A percentile compares a stretch with the other conserved stretches of the same genome.
These are phyloP conservation scores for Cyclotella sp. DNA, from an alignment of 108 stramenopile species.

Conservation along the genomic window DNA sequence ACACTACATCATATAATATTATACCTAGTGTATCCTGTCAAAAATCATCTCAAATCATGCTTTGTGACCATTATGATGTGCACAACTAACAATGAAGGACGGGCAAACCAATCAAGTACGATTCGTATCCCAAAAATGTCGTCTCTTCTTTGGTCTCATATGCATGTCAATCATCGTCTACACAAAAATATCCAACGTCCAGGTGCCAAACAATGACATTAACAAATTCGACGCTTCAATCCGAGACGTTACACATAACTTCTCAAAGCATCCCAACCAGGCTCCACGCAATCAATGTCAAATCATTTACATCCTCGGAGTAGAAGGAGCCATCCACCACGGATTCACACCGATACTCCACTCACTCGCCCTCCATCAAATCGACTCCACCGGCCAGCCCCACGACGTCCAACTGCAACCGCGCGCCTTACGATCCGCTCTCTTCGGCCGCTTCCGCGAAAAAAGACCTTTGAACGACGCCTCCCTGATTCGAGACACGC, in stretches of 20 bases:
- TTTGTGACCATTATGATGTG: too few relatives aligned
- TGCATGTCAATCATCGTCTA: slow-evolving; percentile 14
- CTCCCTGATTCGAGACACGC: slow-evolving; percentile 9
- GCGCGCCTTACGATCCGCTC: neutral
- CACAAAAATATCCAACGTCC: slow-evolving; percentile 13
- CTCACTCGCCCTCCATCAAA: slow-evolving; percentile 18
- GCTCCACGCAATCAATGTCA: slow-evolving; percentile 12
- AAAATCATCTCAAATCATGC: too few relatives aligned
- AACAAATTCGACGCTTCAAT: too few relatives aligned
- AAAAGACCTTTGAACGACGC: slow-evolving; percentile 19
- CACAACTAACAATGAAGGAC: too few relatives aligned
- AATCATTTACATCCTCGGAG: slow-evolving; percentile 39
- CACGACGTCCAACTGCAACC: slow-evolving; percentile 4
- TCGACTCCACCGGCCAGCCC: neutral
- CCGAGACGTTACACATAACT: neutral
- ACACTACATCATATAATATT: too few relatives aligned
- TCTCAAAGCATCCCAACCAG: neutral
- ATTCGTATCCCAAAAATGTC: neutral
- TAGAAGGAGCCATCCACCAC: slow-evolving; percentile 39
- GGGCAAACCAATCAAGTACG: neutral
- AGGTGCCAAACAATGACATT: neutral
- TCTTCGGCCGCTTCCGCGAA: slow-evolving; percentile 23
- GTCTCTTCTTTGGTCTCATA: slow-evolving; percentile 5
- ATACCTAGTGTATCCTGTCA: too few relatives aligned
- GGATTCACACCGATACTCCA: slow-evolving; percentile 32